Base-by-base conservation (phyloP, 495 filamentous ascomycete genomes). In the Sordaria brevicollis region DNA sequence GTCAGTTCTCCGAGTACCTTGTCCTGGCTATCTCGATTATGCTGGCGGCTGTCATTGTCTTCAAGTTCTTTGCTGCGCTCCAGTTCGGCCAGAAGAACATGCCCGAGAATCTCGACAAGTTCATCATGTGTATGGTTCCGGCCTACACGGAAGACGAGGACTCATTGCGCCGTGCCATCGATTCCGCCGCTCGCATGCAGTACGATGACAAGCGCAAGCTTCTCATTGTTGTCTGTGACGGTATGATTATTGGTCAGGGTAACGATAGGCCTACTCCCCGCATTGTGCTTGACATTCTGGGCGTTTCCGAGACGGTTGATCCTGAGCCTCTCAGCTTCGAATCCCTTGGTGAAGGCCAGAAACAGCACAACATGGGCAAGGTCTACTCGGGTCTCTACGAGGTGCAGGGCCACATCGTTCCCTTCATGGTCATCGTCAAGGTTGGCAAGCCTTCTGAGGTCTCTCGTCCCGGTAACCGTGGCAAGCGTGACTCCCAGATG, bases 401-500 rank as follows among this genome's bases (percentile, higher is more conserved):
- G 79, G 93, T 97, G 19, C 92, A 97, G 76, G 95, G 95, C 72
- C 94, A 98, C 77, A 97, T 99, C 72, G 95, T 99, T 29, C 95
- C 95, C 65, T 99, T 96, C 88, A 76, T 99, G 74, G 96, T 99
- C 67, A 86, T 99, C 35, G 93, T 97, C 80, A 99, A 99, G 82
- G 88, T 97, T 75, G 95, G 95, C 75, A 98, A 98, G 81, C 94
- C 94, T 17, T 96, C 93, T 4, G 95, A 99, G 80, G 93, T 97
- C 4, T 94, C 95, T 54, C 92, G 93, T 43, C 95, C 95, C 67
- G 95, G 95, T 77, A 99, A 99, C 82, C 89, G 95, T 83, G 95
- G 95, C 81, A 99, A 99, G 84, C 95, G 95, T 86, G 95, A 99
- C 81, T 97, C 95, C 39, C 95, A 99, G 81, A 96, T 98, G 89